Base-by-base conservation (phyloP, 2,329 filamentous ascomycete genomes). In the Lachnellula occidentalis region DNA sequence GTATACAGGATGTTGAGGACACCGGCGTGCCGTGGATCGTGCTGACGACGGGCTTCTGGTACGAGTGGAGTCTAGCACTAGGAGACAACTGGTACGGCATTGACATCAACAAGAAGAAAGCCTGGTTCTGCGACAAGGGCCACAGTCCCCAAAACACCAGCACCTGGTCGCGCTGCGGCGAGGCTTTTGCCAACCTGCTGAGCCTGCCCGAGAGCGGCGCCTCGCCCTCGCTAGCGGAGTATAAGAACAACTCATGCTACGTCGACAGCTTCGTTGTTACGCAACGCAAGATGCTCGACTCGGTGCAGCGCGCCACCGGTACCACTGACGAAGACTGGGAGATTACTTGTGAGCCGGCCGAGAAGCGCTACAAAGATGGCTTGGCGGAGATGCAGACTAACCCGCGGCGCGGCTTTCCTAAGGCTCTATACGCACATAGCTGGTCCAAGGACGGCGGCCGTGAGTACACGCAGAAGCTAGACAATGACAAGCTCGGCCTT, bases 41-140 rank as follows among this genome's bases (percentile, higher is more conserved):
- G 0, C 57, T 80, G 6, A 62, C 62, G 37, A 77, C 73, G 59
- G 72, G 75, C 0, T 80, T 79, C 61, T 82, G 79, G 78, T 81
- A 80, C 61, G 76, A 81, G 49, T 79, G 72, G 57, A 78, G 76
- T 53, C 63, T 81, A 5, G 73, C 67, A 4, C 2, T 67, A 66
- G 1, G 37, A 58, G 22, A 43, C 56, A 19, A 64, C 66, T 42
- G 42, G 21, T 79, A 71, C 58, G 80, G 80, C 1, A 78, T 82
- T 65, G 76, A 81, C 52, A 69, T 82, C 46, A 60, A 68, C 11
- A 72, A 74, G 48, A 69, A 69, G 0, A 67, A 66, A 8, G 65
- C 76, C 12, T 76, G 72, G 0, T 66, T 80, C 19, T 81, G 74
- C 55, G 81, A 83, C 57, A 78, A 81, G 27, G 78, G 79, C 0